A percentile compares a stretch with the other conserved stretches of the same genome.
phyloP scores from a whole-genome alignment of 1,284 basidiomycete species.

The Trametes pubescens region DNA sequence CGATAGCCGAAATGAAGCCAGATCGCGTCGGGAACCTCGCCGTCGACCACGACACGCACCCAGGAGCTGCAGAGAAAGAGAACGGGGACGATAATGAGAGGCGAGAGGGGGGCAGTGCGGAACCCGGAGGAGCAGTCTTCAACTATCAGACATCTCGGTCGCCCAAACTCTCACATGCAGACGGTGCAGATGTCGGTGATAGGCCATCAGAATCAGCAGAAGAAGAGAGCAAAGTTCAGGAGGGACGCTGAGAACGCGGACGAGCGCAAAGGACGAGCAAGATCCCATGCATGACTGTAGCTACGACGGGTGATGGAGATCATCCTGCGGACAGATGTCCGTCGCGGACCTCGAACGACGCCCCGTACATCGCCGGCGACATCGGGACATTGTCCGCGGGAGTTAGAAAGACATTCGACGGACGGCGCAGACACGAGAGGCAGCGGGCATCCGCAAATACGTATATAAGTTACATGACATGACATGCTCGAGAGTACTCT shows the following conservation, averaged over 20 bases:
- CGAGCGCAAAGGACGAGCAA: constrained; percentile 14
- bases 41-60: background rate
- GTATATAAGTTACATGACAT: constrained; percentile 15
- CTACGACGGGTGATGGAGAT: constrained; percentile 31
- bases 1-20: constrained; percentile 6
- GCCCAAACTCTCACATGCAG: constrained; percentile 7
- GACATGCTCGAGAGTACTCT: background rate
- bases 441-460: constrained; percentile 4
- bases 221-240: constrained; percentile 17
- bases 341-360: constrained; percentile 16
- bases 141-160: constrained; percentile 7
- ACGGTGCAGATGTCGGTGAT: constrained; percentile 15
- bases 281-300: constrained; percentile 25
- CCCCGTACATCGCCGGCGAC: constrained; percentile 9
- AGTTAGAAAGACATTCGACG: background rate
- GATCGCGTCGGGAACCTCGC: background rate
- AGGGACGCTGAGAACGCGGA: constrained; percentile 22
- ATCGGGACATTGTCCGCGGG: constrained; percentile 7
- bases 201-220: constrained; percentile 29
- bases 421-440: constrained; percentile 3
- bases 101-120: constrained; percentile 1
- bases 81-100: background rate
- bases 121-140: background rate
- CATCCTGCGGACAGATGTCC: constrained; percentile 29
- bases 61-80: background rate